A percentile compares a stretch with the other conserved stretches of the same genome.
Evolutionary conservation across 2,329 filamentous ascomycete species (phyloP).

Genomic region (Trichophyton simii): DNA sequence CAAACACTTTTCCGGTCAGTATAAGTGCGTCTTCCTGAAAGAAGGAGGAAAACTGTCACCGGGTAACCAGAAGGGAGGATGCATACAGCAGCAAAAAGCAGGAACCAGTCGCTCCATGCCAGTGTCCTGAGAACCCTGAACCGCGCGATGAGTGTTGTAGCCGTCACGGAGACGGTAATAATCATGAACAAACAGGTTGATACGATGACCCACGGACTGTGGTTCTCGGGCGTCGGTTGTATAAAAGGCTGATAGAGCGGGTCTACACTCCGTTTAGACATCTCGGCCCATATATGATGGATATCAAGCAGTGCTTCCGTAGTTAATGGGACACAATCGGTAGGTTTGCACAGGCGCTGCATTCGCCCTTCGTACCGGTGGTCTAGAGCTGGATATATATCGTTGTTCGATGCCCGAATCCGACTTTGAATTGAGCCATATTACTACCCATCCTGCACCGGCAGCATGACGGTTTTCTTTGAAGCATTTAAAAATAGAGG

Average conservation of each 20-base stretch:
- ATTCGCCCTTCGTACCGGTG: not conserved
- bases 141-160: conserved; percentile 15
- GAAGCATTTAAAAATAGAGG: not conserved
- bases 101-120: conserved; percentile 13
- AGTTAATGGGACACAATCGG: not conserved
- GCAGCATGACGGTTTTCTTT: not conserved
- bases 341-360: not conserved
- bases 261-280: conserved; percentile 1
- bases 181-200: conserved; percentile 12
- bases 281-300: not conserved
- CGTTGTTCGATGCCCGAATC: not conserved
- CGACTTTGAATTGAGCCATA: not conserved
- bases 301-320: not conserved
- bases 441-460: not conserved
- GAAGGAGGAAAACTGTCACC: not conserved
- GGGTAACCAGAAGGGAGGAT: not conserved
- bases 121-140: conserved; percentile 12
- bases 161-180: conserved; percentile 13
- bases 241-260: conserved; percentile 11
- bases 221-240: conserved; percentile 10
- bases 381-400: conserved; percentile 1
- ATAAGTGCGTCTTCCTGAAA: not conserved
- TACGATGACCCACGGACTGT: conserved; percentile 13
- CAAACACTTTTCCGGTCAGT: conserved; percentile 6
- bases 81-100: conserved; percentile 13